phyloP scores from a whole-genome alignment of 257 asterid species.

The Nicotiana undulata region DNA sequence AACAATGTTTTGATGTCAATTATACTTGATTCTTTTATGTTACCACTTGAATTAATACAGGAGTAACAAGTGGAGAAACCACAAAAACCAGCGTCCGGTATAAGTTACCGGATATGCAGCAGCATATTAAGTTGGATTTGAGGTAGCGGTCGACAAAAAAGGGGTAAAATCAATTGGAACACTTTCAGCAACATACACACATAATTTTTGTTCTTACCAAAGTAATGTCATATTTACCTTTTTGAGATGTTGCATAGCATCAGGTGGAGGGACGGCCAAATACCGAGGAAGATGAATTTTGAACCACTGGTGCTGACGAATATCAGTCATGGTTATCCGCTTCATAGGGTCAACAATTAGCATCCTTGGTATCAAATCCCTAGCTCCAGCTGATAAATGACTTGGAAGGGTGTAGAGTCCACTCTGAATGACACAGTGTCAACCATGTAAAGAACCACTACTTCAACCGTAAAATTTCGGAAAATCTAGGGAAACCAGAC shows the following conservation, averaged over 20 bases:
- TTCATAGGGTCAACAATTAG: slow-evolving; percentile 88
- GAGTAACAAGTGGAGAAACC: background rate
- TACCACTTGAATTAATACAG: background rate
- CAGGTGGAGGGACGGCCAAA: slow-evolving; percentile 79
- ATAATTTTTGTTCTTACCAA: background rate
- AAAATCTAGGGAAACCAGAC: background rate
- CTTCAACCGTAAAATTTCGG: background rate
- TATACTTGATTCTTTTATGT: background rate
- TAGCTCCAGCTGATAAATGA: slow-evolving; percentile 80
- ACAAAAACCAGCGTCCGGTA: background rate
- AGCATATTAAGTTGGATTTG: background rate
- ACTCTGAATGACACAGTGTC: slow-evolving; percentile 34
- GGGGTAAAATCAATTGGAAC: background rate
- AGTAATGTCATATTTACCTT: slow-evolving; percentile 27
- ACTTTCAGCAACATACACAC: slow-evolving; percentile 2
- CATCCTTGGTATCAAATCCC: slow-evolving; percentile 84
- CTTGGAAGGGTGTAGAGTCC: slow-evolving; percentile 92
- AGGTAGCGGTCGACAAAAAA: background rate
- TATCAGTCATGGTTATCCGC: slow-evolving; percentile 64
- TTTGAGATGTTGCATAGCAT: slow-evolving; percentile 64
- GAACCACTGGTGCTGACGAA: slow-evolving; percentile 92
- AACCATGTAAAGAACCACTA: slow-evolving; percentile 4
- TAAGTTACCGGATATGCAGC: background rate
- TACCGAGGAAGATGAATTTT: slow-evolving; percentile 77
- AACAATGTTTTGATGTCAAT: background rate